Base-by-base conservation (phyloP, 2,329 filamentous ascomycete genomes). In the Alternaria triticimaculans region DNA sequence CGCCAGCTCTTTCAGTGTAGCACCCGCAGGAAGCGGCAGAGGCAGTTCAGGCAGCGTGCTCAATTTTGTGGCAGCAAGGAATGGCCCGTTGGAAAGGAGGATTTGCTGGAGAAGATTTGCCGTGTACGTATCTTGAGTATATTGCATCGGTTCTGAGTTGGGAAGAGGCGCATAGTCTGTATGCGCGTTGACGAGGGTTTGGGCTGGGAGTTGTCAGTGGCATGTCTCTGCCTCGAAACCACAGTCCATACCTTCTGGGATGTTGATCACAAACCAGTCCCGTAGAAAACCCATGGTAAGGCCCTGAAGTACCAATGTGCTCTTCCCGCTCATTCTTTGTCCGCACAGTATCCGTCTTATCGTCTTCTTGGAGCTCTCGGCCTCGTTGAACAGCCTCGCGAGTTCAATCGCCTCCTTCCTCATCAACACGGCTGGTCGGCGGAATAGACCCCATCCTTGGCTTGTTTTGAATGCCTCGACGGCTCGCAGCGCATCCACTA, bases 381-480 rank as follows among this genome's bases (percentile, higher is more conserved):
- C 84, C 18, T 76, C 66, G 23, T 73, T 72, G 59, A 80, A 63
- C 20, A 79, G 58, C 72, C 83, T 84, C n/a, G 87, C 87, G 73
- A 97, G 74, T 64, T 92, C 86, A 44, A 92, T 83, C n/a, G 91
- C 92, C 84, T 97, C 93, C 62, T 87, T 85, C 71, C 94, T 87
- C 66, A 97, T 83, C 76, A 99, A 83, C 58, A 91, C 88, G 60
- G 92, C 92, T 25, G 96, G 96, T 69, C 89, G 87, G 71, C 92
- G 85, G 82, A 98, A 99, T 74, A 97, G 83, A 63, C 86, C 87
- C 94, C 96, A 99, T 68, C 88, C 89, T 85, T 98, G 96, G 23
- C 89, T 92, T 21, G 89, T 85, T 87, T 97, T 97, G 85, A 99
- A 99, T 4, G 93, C 94, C 77, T 97, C 92, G 58, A 92, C 85